These are phyloP conservation scores for Globisporangium sylvaticum DNA, from an alignment of 352 stramenopile species.

Conservation along the genomic window DNA sequence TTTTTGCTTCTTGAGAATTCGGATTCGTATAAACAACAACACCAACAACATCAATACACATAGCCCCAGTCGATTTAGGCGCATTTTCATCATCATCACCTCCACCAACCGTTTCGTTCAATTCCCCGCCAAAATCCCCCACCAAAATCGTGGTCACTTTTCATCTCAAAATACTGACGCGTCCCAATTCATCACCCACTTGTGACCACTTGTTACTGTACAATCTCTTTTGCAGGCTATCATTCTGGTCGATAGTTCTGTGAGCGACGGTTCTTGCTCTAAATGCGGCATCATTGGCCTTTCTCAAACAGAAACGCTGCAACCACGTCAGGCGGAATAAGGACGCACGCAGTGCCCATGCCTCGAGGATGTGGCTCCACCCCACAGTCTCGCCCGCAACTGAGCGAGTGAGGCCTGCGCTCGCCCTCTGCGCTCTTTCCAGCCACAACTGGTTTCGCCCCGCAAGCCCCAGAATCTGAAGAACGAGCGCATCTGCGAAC, in stretches of 20 bases:
- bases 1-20: conserved; percentile 1
- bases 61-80: conserved; percentile 15
- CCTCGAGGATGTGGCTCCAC: background rate
- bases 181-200: background rate
- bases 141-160: too few species aligned
- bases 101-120: background rate
- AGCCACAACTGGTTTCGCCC: background rate
- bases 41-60: conserved; percentile 13
- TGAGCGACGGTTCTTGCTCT: background rate
- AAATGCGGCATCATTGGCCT: background rate
- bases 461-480: background rate
- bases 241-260: background rate
- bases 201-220: too few species aligned
- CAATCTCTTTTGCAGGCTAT: background rate
- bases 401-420: background rate
- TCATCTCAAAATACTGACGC: background rate
- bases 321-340: background rate
- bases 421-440: conserved; percentile 1
- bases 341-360: background rate
- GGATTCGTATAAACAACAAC: background rate
- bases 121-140: too few species aligned
- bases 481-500: background rate
- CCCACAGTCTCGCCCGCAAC: background rate
- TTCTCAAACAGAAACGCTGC: conserved; percentile 4
- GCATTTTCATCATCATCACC: background rate